Evolutionary conservation across 352 stramenopile species (phyloP), one percentile per base, ranked within the genome.

Genomic region (Phytophthora cactorum): DNA sequence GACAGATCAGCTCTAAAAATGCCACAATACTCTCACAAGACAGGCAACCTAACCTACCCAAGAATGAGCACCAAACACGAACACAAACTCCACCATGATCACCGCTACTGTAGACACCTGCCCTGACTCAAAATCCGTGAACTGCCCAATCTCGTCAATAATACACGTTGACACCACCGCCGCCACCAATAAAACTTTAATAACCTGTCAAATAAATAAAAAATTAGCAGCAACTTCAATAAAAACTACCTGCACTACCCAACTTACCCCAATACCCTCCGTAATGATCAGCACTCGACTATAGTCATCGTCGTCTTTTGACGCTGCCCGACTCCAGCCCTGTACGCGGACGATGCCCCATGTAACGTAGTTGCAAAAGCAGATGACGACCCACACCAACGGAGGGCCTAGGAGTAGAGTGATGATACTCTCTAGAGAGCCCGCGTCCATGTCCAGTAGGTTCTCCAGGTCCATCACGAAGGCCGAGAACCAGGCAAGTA

Each of bases 281-380:
- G 86, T 93, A 62, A 96, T 84, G 72, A 96, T 94, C 88, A 96
- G 91, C 11, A 93, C 81, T 51, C 87, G 74, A 71, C 84, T 92
- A 60, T 93, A 92, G 70, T 94, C 86, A 70, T 96, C 86, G 47
- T 95, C 84, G 39, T 91, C 82, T 59, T 87, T 88, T 28, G 76
- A 82, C 14, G 84, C 78, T 8, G 79, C 56, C 17, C 83, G 75
- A 45, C 85, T 92, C 88, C 88, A 96, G n/a, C 88, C 88, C 58
- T 96, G 84, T 15, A 90, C 72, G 22, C 86, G 86, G 31, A 96
- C 79, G 34, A 96, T 93, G 1, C 84, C 86, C 86, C 86, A 94
- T 14, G 74, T 88, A 43, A 96, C 74, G 65, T 93, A 94, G 62
- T 93, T 93, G 67, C 88, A 94, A 14, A 92, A 72, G 49, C 77